Evolutionary conservation across 768 basidiomycete genomes (phyloP).

Genomic region (Panellus pusillus): DNA sequence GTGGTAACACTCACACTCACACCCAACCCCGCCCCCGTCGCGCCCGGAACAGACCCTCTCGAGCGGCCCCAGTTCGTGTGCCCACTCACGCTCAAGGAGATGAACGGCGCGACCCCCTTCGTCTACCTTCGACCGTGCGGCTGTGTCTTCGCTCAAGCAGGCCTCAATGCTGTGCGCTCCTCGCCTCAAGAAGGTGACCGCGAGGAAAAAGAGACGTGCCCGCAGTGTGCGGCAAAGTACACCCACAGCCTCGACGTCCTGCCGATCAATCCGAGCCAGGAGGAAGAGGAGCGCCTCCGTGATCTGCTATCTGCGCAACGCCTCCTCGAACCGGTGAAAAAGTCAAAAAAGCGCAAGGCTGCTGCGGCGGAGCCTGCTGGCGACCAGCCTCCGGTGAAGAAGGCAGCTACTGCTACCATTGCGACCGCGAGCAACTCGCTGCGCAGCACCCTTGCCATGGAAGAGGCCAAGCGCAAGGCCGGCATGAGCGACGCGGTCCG

Average conservation of each 20-base stretch:
- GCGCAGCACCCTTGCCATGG: conserved; percentile 67
- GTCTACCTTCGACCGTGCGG: conserved; percentile 85
- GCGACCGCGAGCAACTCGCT: conserved; percentile 66
- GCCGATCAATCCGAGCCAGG: conserved; percentile 65
- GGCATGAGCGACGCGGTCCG: conserved; percentile 86
- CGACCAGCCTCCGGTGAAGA: conserved; percentile 48
- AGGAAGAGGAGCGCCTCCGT: conserved; percentile 63
- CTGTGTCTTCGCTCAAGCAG: conserved; percentile 87
- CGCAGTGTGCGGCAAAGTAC: conserved; percentile 76
- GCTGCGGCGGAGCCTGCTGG: conserved; percentile 35
- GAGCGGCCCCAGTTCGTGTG: conserved; percentile 79
- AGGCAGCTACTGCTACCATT: conserved; percentile 40
- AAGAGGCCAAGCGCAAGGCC: conserved; percentile 82
- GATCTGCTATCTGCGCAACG: conserved; percentile 57
- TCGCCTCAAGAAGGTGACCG: conserved; percentile 29
- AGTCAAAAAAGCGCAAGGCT: conserved; percentile 65
- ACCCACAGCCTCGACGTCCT: conserved; percentile 54
- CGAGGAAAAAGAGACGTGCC: conserved; percentile 54
- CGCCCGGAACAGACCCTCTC: conserved; percentile 38
- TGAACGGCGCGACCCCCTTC: conserved; percentile 90
- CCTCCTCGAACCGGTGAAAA: conserved; percentile 54
- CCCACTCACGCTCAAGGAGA: conserved; percentile 89
- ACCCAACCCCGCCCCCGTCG: conserved; percentile 56
- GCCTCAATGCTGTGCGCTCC: conserved; percentile 49
- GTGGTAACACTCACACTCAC: conserved; percentile 83